These are phyloP conservation scores for Aspergillus awamori DNA, from an alignment of 2,329 filamentous ascomycete genomes.

Conservation along the genomic window DNA sequence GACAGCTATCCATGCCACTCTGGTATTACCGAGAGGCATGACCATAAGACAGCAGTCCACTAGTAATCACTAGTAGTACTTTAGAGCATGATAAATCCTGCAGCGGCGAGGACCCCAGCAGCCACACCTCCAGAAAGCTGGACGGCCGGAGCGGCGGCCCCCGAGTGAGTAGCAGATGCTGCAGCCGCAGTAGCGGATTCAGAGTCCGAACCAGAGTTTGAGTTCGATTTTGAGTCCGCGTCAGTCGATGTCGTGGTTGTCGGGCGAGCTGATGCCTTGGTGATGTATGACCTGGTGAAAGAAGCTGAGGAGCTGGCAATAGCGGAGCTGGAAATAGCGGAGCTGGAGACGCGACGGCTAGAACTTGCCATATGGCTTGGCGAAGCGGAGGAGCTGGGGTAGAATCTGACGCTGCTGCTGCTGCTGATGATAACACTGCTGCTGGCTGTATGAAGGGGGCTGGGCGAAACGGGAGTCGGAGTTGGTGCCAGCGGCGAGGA, in stretches of 20 bases:
- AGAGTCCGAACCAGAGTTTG: conserved; percentile 3
- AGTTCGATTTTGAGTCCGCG: neutral
- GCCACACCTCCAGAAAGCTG: conserved; percentile 32
- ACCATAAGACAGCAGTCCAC: neutral
- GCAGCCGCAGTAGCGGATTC: conserved; percentile 4
- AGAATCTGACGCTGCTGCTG: conserved; percentile 18
- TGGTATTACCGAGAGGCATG: neutral
- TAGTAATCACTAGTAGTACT: neutral
- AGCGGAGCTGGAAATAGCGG: conserved; percentile 9
- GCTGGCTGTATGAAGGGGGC: conserved; percentile 14
- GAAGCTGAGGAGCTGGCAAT: conserved; percentile 7
- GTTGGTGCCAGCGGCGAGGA: conserved; percentile 18
- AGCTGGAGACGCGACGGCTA: conserved; percentile 13
- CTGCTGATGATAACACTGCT: conserved; percentile 7
- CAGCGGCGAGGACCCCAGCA: conserved; percentile 35
- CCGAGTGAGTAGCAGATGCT: conserved; percentile 21
- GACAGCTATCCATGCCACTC: neutral
- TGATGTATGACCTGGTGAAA: conserved; percentile 24
- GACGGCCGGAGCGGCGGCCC: conserved; percentile 25
- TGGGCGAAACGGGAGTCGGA: conserved; percentile 17
- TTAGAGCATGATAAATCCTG: conserved; percentile 40
- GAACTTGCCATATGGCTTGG: conserved; percentile 10
- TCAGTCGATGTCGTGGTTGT: conserved; percentile 10
- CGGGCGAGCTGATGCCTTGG: conserved; percentile 20
- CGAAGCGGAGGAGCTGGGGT: conserved; percentile 10